Base-by-base conservation (phyloP, 371 early-diverging fungal species). In the Neoconidiobolus thromboides region DNA sequence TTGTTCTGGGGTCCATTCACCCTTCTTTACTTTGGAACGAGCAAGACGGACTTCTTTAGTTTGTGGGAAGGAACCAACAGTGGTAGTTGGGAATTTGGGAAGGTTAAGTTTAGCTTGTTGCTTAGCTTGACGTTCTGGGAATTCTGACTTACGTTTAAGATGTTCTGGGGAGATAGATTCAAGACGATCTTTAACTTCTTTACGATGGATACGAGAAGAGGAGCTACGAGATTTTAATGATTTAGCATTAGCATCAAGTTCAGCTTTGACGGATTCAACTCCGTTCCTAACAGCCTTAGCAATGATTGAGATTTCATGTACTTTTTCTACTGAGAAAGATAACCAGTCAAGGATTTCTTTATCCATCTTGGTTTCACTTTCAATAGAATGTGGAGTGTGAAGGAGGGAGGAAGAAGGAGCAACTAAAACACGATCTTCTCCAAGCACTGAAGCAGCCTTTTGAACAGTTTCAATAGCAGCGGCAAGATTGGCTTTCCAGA, bases 61-160 rank as follows among this genome's bases (percentile, higher is more conserved):
- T 73, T 96, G 96, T 54, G 96, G 96, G 89, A 96, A 95, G 51
- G 94, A 93, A 44, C 96, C 96, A 62, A 96, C 88, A 62, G 96
- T 94, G 67, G 96, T 94, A 50, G 96, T 94, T 42, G 96, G 93
- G 83, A 90, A 94, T 60, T 75, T 67, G 44, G 96, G 96, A 63
- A 94, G 78, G 62, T 85, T 79, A 66, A 89, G 81, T 59, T 84
- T 77, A 54, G 73, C 75, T 66, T 78, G 78, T 74, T 96, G 96
- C 59, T 74, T 74, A 50, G 68, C 64, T 67, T 79, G 78, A 66
- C 96, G 93, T 50, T 69, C 72, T 36, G 75, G 56, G 73, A 91
- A 96, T 15, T 77, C 72, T 48, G 74, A 76, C 63, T 79, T 76
- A 64, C 96, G 86, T 62, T 76, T 75, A 71, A 87, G 81, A 73